A percentile compares a stretch with the other conserved stretches of the same genome.
These are phyloP conservation scores for Microcera coccophila DNA, from an alignment of 2,329 filamentous ascomycete genomes.

Conservation along the genomic window DNA sequence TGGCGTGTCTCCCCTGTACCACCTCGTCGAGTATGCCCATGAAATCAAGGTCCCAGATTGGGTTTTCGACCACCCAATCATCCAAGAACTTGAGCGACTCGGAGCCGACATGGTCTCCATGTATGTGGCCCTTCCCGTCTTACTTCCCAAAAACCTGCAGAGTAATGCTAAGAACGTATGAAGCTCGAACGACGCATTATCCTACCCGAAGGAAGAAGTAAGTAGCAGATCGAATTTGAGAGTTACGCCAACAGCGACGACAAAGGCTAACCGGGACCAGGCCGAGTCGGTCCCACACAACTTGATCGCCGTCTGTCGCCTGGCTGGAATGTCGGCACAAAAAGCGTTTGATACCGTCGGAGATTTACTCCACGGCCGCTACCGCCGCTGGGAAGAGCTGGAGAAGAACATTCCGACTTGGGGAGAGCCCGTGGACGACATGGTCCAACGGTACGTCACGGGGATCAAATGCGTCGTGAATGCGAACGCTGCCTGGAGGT, in stretches of 20 bases:
- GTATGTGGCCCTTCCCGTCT: conserved; percentile 11
- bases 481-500: no score
- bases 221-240: neutral
- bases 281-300: conserved; percentile 19
- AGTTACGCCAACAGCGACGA: neutral
- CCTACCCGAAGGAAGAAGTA: conserved; percentile 21
- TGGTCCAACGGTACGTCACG: conserved; percentile 18
- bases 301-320: conserved; percentile 17
- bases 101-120: conserved; percentile 23
- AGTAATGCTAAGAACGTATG: neutral
- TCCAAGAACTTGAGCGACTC: conserved; percentile 18
- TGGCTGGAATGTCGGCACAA: conserved; percentile 15
- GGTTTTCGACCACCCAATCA: conserved; percentile 15
- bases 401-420: conserved; percentile 13
- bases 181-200: conserved; percentile 22
- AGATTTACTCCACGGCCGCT: conserved; percentile 14
- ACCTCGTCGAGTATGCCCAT: conserved; percentile 22
- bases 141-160: no score
- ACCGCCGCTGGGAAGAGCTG: conserved; percentile 13
- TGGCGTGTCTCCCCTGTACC: conserved; percentile 18
- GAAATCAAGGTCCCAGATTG: conserved; percentile 15
- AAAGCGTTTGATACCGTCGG: conserved; percentile 20
- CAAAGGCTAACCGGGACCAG: neutral
- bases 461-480: conserved; percentile 22
- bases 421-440: conserved; percentile 4